phyloP scores from a whole-genome alignment of 108 stramenopile genomes.

The Cyclostephanos invisitatus region DNA sequence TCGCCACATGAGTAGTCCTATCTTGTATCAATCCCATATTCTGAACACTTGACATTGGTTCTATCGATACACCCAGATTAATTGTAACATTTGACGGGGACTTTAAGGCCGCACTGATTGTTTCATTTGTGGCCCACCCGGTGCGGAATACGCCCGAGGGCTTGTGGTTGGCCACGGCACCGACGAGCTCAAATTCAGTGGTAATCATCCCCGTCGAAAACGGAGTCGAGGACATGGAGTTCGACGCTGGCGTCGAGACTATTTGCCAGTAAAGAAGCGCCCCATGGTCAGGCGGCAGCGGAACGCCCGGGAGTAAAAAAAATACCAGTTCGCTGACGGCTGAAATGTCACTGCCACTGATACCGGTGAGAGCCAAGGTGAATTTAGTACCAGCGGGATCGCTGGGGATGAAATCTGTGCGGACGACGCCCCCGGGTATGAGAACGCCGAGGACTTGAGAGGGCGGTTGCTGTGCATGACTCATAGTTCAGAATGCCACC shows the following conservation, averaged over 20 bases:
- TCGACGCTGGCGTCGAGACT: constrained; percentile 25
- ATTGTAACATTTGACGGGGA: constrained; percentile 41
- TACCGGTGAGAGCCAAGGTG: constrained; percentile 53
- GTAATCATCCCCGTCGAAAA: constrained; percentile 23
- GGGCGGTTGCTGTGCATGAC: constrained; percentile 23
- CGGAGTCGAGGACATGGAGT: constrained; percentile 20
- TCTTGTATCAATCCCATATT: constrained; percentile 57
- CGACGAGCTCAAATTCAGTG: constrained; percentile 81
- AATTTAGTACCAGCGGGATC: constrained; percentile 71
- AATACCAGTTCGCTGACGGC: constrained; percentile 74
- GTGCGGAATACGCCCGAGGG: constrained; percentile 80
- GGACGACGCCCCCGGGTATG: constrained; percentile 66
- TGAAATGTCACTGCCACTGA: constrained; percentile 59
- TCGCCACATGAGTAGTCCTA: constrained; percentile 71
- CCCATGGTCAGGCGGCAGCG: constrained; percentile 67
- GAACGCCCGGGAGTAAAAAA: constrained; percentile 62
- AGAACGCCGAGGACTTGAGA: constrained; percentile 64
- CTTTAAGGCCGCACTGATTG: constrained; percentile 36
- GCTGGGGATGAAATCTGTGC: constrained; percentile 70
- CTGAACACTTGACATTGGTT: constrained; percentile 63
- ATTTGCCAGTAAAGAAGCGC: constrained; percentile 79
- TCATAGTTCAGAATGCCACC: constrained; percentile 13
- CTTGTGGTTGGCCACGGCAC: constrained; percentile 57
- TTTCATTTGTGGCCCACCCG: constrained; percentile 75
- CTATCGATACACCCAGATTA: constrained; percentile 77